Evolutionary conservation across 2,329 filamentous ascomycete genomes (phyloP), one percentile per base, ranked within the genome.

Genomic region (Aspergillus pseudoviridinutans): DNA sequence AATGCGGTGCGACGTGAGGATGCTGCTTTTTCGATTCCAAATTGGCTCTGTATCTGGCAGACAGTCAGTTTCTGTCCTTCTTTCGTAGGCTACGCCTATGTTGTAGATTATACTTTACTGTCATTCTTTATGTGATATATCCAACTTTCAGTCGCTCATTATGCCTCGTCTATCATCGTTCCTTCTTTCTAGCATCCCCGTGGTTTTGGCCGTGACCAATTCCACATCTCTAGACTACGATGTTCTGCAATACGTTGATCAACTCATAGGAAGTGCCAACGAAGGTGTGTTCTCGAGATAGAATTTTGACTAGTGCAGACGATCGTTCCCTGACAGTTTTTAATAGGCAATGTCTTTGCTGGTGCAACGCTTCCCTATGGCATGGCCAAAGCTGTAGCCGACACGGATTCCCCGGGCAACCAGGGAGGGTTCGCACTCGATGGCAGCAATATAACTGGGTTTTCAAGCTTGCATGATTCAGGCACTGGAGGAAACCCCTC

Each of bases 361-460:
- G 82, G 82, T 32, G 82, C 82, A 14, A 80, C 80, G 1, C 65
- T 81, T 35, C 82, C 82, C 2, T 84, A 82, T 60, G 81, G 79
- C 50, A 78, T 84, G 66, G 81, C 81, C 55, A 84, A 84, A 64
- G 80, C 81, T n/a, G 80, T 82, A 6, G 79, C 81, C 28, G 80
- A 84, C 65, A 80, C 81, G 22, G 72, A 82, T 55, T 78, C 73
- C 54, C 77, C 67, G 17, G 69, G 60, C 66, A 83, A 84, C 55
- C 82, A 84, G 60, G 82, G 81, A 49, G 82, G 82, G 1, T 85
- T 83, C 65, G 77, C 81, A 6, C 78, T 77, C 1, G 81, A 84
- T 60, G 79, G 77, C 17, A 79, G 76, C 56, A 77, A 73, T 42
- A 72, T 84, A 50, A 79, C 78, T 10, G 82, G 82, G 10, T 84